Base-by-base conservation (phyloP, 2,329 filamentous ascomycete genomes). In the Talaromyces sp. region DNA sequence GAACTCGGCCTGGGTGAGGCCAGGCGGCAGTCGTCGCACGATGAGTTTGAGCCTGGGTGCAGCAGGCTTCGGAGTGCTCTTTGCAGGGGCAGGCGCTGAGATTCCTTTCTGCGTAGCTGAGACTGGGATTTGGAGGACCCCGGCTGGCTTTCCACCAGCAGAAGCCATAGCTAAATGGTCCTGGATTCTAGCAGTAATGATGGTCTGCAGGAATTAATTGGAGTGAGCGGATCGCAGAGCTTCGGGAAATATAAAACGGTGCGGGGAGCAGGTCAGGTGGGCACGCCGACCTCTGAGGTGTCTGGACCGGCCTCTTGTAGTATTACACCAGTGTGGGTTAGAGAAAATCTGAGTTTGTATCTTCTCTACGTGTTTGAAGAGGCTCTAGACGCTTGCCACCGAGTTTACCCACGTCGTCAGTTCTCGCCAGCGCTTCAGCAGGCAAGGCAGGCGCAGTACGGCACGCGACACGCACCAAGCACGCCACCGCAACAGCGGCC, bases 1-100 rank as follows among this genome's bases (percentile, higher is more conserved):
- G 65, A 96, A 93, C 70, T 99, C 95, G 0, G 82, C 76, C 70
- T 91, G 85, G 0, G 90, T 96, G 73, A 99, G 82, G 9, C 89
- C 91, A 1, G 95, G 93, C 10, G 95, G 91, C 4, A 99, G 84
- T 61, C 93, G 85, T 58, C 96, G 87, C 59, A 97, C 82, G 27
- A 96, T 82, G 13, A 96, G 83, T 80, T 98, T 98, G 70, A 96
- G 84, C 19, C 91, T 89, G 61, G 87, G 83, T 19, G 81, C 75
- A 2, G 83, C 74, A 3, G 72, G 72, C 60, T 79, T 78, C 42
- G 76, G 68, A 6, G 71, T 68, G 58, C 79, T 75, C 73, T 82
- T 87, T 54, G 77, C 70, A 3, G 78, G 65, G 32, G 76, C 62
- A 52, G 80, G 74, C 42, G 73, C 15, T 17, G 56, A 11, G 32